Percentiles rank a stretch among this genome's conserved stretches.
phyloP scores from a whole-genome alignment of 495 filamentous ascomycete species.

The Penicillium soppii region DNA sequence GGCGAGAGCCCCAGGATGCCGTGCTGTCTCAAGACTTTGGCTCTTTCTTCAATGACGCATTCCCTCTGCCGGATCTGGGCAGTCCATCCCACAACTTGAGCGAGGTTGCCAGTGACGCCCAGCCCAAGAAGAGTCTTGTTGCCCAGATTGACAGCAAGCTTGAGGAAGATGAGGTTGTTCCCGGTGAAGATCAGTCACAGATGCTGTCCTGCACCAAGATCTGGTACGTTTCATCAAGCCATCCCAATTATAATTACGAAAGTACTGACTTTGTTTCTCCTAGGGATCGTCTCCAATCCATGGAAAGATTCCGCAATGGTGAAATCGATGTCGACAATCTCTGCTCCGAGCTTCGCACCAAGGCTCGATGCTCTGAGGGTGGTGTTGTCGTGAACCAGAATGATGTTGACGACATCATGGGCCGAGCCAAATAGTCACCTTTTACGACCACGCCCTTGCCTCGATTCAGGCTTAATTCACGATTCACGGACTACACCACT shows the following conservation, averaged over 20 bases:
- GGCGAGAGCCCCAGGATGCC: conserved; percentile 85
- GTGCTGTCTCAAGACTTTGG: conserved; percentile 65
- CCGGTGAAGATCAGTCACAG: conserved; percentile 60
- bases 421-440: conserved; percentile 40
- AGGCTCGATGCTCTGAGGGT: conserved; percentile 91
- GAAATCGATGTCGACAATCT: conserved; percentile 91
- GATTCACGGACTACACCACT: conserved; percentile 23
- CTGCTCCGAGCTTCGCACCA: conserved; percentile 90
- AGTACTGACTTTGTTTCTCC: conserved; percentile 18
- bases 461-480: conserved; percentile 11
- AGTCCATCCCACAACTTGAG: conserved; percentile 67
- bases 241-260: background rate
- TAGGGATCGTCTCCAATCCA: conserved; percentile 90
- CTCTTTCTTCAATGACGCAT: conserved; percentile 87
- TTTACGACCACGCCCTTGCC: background rate
- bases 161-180: conserved; percentile 67
- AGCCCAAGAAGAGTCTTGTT: conserved; percentile 67
- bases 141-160: conserved; percentile 68
- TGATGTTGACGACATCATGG: conserved; percentile 82
- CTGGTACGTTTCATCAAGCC: conserved; percentile 63
- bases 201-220: conserved; percentile 86
- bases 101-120: conserved; percentile 44
- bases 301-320: conserved; percentile 81
- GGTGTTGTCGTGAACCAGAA: conserved; percentile 90
- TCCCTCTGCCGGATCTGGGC: conserved; percentile 71